Evolutionary conservation across 352 stramenopile genomes (phyloP).

Genomic region (Phytophthora cryptogea): DNA sequence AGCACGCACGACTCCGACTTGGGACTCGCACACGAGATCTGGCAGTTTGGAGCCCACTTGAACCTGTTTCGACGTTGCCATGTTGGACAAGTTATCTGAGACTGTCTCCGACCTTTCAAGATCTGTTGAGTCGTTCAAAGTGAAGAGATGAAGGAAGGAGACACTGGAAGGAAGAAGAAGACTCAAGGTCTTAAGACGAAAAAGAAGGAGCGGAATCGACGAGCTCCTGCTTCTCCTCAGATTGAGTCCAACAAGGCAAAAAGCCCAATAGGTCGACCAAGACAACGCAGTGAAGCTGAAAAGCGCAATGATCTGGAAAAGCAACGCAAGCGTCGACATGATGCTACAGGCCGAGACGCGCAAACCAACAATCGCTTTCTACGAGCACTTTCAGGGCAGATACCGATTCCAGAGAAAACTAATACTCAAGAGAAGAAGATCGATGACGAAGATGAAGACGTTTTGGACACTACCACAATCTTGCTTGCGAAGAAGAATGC

Average conservation of each 20-base stretch:
- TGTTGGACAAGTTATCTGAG: conserved; percentile 8
- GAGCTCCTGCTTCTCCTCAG: conserved; percentile 9
- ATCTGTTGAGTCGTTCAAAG: conserved; percentile 12
- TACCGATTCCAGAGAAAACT: neutral
- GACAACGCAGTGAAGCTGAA: conserved; percentile 40
- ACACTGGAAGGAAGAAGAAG: conserved; percentile 1
- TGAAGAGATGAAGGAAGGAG: conserved; percentile 9
- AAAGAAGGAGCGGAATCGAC: conserved; percentile 9
- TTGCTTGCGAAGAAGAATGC: conserved; percentile 18
- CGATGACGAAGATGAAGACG: conserved; percentile 2
- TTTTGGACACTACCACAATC: conserved; percentile 10
- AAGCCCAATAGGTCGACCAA: conserved; percentile 5
- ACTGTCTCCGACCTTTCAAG: conserved; percentile 33
- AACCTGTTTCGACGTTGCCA: conserved; percentile 41
- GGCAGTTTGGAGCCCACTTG: conserved; percentile 75
- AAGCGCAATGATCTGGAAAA: conserved; percentile 44
- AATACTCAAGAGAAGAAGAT: neutral
- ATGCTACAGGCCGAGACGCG: conserved; percentile 24
- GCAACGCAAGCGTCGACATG: conserved; percentile 33
- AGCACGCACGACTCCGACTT: conserved; percentile 69
- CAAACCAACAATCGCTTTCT: conserved; percentile 64
- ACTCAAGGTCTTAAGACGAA: conserved; percentile 9
- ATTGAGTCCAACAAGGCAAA: conserved; percentile 7
- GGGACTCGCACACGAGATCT: conserved; percentile 70
- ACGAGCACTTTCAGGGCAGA: conserved; percentile 32